These are phyloP conservation scores for Trichosanthes truncata DNA, from an alignment of 306 rosid species.

Conservation along the genomic window DNA sequence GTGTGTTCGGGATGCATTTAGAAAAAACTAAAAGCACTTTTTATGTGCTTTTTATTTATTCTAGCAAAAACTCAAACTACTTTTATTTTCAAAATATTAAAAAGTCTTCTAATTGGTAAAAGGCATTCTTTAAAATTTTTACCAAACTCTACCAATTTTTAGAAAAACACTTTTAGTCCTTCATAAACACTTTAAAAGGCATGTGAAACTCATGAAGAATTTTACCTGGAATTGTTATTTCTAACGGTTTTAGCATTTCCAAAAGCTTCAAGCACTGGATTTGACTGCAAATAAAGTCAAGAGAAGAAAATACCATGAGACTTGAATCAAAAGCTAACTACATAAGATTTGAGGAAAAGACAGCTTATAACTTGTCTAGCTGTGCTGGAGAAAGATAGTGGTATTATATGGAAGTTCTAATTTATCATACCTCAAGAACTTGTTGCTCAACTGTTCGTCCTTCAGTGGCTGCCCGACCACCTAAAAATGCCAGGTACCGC, in stretches of 20 bases:
- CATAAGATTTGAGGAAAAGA: background rate
- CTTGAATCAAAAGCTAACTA: background rate
- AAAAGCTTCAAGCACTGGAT: constrained; percentile 99
- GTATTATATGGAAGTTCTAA: background rate
- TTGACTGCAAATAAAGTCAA: constrained; percentile 58
- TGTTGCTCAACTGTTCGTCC: constrained; percentile 98
- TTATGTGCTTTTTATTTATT: background rate
- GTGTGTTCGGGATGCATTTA: background rate
- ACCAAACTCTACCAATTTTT: background rate
- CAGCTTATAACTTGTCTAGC: background rate
- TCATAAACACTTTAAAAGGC: background rate
- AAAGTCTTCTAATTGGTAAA: too few relatives aligned
- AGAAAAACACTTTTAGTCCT: background rate
- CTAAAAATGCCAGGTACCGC: constrained; percentile 92
- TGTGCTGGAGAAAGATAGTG: background rate
- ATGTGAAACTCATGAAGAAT: background rate
- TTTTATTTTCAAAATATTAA: too few relatives aligned
- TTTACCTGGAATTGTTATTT: constrained; percentile 94
- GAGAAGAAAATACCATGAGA: constrained; percentile 10
- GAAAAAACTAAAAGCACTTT: background rate
- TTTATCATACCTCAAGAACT: constrained; percentile 87
- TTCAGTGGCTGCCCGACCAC: constrained; percentile 91
- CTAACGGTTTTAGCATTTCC: constrained; percentile 98
- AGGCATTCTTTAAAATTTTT: background rate
- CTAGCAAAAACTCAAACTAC: background rate